phyloP scores from a whole-genome alignment of 1,284 basidiomycete genomes.

The Baeospora myosura region DNA sequence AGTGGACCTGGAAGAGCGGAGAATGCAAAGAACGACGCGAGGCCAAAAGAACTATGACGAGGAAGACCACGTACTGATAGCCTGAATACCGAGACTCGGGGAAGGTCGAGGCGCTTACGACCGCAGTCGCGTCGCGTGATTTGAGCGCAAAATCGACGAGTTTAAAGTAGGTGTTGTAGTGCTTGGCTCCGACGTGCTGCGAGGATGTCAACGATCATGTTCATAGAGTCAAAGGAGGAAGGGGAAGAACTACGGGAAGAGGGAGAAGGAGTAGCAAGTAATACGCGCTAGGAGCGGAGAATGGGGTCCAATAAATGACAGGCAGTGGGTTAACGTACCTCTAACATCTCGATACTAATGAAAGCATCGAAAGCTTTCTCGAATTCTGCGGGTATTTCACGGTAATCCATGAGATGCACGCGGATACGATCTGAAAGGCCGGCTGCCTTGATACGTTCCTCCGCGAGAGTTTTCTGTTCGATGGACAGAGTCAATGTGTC shows the following conservation, averaged over 20 bases:
- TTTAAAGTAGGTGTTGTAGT: slow-evolving; percentile 72
- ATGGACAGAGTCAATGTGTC: slow-evolving; percentile 83
- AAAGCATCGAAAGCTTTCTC: slow-evolving; percentile 82
- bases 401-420: slow-evolving; percentile 85
- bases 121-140: slow-evolving; percentile 56
- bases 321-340: slow-evolving; percentile 48
- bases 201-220: slow-evolving; percentile 7
- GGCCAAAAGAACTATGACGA: slow-evolving; percentile 4
- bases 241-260: no score
- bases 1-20: slow-evolving; percentile 3
- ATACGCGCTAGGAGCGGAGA: no score
- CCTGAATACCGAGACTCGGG: slow-evolving; percentile 68
- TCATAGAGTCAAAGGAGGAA: slow-evolving; percentile 12
- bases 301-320: no score
- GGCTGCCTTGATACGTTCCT: slow-evolving; percentile 68
- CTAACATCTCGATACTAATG: slow-evolving; percentile 88
- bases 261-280: no score
- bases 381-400: slow-evolving; percentile 69
- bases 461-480: slow-evolving; percentile 82
- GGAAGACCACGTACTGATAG: slow-evolving; percentile 49
- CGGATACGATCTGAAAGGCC: slow-evolving; percentile 67
- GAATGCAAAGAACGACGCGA: background rate
- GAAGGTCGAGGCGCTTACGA: slow-evolving; percentile 79
- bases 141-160: slow-evolving; percentile 80
- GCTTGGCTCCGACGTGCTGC: slow-evolving; percentile 63